Percentiles rank a stretch among this genome's conserved stretches.
These are phyloP conservation scores for Penicillium canariense DNA, from an alignment of 495 filamentous ascomycete species.

Conservation along the genomic window DNA sequence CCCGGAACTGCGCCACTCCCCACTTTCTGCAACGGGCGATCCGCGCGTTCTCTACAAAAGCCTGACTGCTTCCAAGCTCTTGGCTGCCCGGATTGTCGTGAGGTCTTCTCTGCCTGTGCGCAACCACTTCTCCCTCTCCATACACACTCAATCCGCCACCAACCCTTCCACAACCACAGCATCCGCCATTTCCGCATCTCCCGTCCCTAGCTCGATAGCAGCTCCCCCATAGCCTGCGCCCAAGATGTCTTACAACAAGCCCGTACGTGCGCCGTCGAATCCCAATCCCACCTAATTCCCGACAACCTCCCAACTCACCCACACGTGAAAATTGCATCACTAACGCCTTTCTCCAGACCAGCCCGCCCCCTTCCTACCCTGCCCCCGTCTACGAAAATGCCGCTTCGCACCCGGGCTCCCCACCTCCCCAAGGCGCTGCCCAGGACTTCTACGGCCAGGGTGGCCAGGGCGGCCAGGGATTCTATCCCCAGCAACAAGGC, in stretches of 20 bases:
- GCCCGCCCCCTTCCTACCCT: constrained; percentile 43
- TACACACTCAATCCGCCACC: background rate
- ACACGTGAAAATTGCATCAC: background rate
- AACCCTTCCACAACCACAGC: background rate
- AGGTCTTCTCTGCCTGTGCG: background rate
- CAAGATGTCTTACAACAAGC: constrained; percentile 40
- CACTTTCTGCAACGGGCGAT: constrained; percentile 15
- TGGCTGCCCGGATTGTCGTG: background rate
- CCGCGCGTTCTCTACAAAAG: constrained; percentile 14
- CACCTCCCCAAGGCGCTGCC: constrained; percentile 27
- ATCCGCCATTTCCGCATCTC: constrained; percentile 4
- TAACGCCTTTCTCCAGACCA: constrained; percentile 24
- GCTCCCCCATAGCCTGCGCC: constrained; percentile 1
- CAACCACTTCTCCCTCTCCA: background rate
- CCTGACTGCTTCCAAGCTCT: background rate
- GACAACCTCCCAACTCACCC: background rate
- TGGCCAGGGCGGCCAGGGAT: constrained; percentile 17
- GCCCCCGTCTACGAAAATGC: constrained; percentile 31
- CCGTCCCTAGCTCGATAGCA: background rate
- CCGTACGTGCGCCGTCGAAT: constrained; percentile 19
- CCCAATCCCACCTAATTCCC: background rate
- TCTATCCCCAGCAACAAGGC: constrained; percentile 13
- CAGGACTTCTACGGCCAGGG: constrained; percentile 31
- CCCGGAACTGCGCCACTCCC: constrained; percentile 21
- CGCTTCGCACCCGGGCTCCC: constrained; percentile 22